Evolutionary conservation across 1,284 basidiomycete species (phyloP), one percentile per base, ranked within the genome.

Genomic region (Ustilago tritici): DNA sequence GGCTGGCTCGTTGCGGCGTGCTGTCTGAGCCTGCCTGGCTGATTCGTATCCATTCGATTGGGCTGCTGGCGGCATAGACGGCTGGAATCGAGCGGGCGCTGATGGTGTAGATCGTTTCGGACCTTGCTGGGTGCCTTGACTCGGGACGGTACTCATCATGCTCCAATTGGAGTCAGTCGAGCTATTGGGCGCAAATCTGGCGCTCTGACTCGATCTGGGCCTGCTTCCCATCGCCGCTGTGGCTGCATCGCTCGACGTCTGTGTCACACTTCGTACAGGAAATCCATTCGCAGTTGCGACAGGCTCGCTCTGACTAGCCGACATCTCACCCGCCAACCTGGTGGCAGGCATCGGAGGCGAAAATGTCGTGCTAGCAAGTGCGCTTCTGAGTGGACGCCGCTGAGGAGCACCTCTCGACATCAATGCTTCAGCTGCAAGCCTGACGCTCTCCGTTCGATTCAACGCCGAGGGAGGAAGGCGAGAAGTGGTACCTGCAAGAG

Each of bases 381-480:
- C 69, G 35, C 67, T 74, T 12, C 70, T 63, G 10, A 76, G 61
- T 0, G 78, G 74, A 14, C 74, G 64, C 35, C 81, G 43, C 55
- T 79, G 74, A 2, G 81, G 81, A 11, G 61, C 67, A 19, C 81
- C 81, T 23, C 80, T 38, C 10, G 79, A 74, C 81, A 82, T 82
- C 31, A 82, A 66, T 1, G 76, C 81, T 61, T 82, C 81, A n/a
- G 81, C 81, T 2, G 81, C 81, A 46, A 76, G 63, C 8, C 80
- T 63, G 23, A 82, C 73, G 47, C 78, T 82, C 19, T 82, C 80
- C 9, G 80, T 70, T 5, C 81, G 60, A 17, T 76, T 76, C 40
- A 82, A 65, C 1, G 74, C 70, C 6, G 59, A 43, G 6, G 67
- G 41, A 6, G 75, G 78, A 50, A 74, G 52, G 32, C 64, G 58